Evolutionary conservation across 805 yeast genomes (phyloP).

Genomic region (Saccharomycopsis guyanensis): DNA sequence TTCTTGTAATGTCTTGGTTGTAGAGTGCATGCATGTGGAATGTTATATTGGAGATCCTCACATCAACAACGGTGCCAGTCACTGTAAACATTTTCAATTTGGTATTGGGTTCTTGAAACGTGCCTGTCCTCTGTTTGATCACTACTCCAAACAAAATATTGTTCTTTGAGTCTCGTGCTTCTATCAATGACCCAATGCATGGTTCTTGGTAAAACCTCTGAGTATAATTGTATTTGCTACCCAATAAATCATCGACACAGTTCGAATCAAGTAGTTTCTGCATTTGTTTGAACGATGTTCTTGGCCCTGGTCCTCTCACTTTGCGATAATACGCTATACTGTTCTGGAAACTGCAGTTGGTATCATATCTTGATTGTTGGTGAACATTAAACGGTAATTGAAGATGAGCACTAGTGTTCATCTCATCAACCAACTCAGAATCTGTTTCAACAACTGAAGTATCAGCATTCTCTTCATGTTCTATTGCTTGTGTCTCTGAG

Average conservation of each 20-base stretch:
- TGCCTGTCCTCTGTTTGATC: conserved; percentile 27
- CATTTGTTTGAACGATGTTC: too few species aligned
- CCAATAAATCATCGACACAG: not conserved
- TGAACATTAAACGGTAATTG: too few species aligned
- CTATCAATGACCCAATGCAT: conserved; percentile 34
- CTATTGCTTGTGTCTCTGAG: too few species aligned
- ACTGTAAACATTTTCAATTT: conserved; percentile 27
- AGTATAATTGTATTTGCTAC: not conserved
- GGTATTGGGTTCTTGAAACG: conserved; percentile 27
- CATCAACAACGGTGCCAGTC: conserved; percentile 28
- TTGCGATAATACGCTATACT: too few species aligned
- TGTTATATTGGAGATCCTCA: conserved; percentile 28
- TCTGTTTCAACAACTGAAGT: too few species aligned
- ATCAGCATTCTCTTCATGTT: too few species aligned
- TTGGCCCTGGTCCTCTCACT: too few species aligned
- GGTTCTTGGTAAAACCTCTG: conserved; percentile 11
- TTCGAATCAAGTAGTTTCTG: not conserved
- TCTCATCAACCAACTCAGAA: too few species aligned
- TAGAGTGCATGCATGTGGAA: conserved; percentile 29
- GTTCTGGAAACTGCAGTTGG: too few species aligned
- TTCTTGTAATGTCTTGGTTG: conserved; percentile 21
- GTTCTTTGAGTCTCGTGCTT: conserved; percentile 25
- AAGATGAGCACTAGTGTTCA: too few species aligned
- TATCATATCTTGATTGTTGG: too few species aligned
- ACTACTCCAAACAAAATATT: conserved; percentile 32